Percentiles rank a stretch among this genome's conserved stretches.
Conservation (phyloP, 495 filamentous ascomycete genomes). For the Cryomyces minteri region DNA sequence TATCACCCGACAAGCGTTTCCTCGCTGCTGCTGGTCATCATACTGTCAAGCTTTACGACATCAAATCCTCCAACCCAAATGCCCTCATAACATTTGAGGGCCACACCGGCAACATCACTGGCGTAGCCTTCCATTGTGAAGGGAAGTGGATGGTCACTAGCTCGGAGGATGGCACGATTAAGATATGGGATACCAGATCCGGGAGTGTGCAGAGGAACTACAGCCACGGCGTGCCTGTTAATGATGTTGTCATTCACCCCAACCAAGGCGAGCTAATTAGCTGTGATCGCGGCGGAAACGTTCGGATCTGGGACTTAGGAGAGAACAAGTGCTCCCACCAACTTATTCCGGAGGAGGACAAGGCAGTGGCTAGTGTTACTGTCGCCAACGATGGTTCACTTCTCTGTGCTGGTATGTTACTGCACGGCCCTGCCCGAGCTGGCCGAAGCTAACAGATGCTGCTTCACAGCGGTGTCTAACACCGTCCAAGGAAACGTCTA, state of each 20-base stretch:
- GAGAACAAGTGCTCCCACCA: slow-evolving; percentile 96
- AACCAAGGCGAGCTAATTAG: slow-evolving; percentile 97
- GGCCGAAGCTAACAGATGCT: background rate
- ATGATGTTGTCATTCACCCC: slow-evolving; percentile 94
- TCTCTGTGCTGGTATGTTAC: slow-evolving; percentile 86
- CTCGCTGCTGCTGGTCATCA: slow-evolving; percentile 90
- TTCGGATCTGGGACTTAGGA: slow-evolving; percentile 88
- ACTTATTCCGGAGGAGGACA: slow-evolving; percentile 89
- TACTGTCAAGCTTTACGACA: slow-evolving; percentile 91
- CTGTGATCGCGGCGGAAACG: slow-evolving; percentile 83
- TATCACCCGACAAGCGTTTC: slow-evolving; percentile 92
- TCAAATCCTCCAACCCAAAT: slow-evolving; percentile 88
- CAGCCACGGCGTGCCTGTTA: slow-evolving; percentile 67
- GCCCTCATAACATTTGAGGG: slow-evolving; percentile 86
- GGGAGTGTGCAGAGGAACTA: slow-evolving; percentile 87
- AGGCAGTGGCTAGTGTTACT: slow-evolving; percentile 80
- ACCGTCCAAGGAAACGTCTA: slow-evolving; percentile 75
- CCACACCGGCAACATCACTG: slow-evolving; percentile 88
- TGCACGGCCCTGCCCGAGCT: slow-evolving; percentile 27
- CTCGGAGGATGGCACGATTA: slow-evolving; percentile 91
- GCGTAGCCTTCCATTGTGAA: slow-evolving; percentile 93
- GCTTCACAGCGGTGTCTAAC: background rate
- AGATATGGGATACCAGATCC: slow-evolving; percentile 92
- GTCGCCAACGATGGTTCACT: slow-evolving; percentile 88
- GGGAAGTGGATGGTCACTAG: slow-evolving; percentile 99